phyloP scores from a whole-genome alignment of 2,329 filamentous ascomycete species.

The Paracamarosporium sp. region DNA sequence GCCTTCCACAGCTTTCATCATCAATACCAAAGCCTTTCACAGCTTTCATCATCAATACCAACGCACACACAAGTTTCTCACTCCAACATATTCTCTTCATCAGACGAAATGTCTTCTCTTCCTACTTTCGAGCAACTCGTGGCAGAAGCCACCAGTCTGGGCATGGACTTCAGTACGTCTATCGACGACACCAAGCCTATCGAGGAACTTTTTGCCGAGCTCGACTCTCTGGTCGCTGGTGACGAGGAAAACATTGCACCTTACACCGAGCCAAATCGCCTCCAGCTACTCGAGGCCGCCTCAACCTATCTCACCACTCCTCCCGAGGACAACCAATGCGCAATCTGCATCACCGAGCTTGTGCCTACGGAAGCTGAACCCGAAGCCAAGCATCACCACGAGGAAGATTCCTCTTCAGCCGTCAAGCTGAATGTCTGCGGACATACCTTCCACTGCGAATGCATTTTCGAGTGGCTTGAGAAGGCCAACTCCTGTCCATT shows the following conservation, averaged over 20 bases:
- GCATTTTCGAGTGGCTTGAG: neutral
- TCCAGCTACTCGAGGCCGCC: neutral
- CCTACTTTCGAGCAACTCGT: neutral
- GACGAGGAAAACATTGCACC: neutral
- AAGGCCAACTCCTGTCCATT: neutral
- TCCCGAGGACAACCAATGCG: neutral
- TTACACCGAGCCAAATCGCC: neutral
- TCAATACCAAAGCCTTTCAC: too few relatives aligned
- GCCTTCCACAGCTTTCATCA: too few relatives aligned
- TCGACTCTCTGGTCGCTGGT: neutral
- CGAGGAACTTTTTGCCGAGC: neutral
- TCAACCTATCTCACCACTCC: neutral
- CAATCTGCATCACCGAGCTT: neutral
- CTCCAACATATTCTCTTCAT: neutral
- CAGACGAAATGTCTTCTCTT: neutral
- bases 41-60: too few relatives aligned
- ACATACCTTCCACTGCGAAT: neutral
- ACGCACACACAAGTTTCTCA: too few relatives aligned
- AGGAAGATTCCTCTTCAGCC: neutral
- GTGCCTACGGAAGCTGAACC: neutral
- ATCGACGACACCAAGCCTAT: neutral
- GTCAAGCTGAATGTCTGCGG: neutral
- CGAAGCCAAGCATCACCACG: neutral
- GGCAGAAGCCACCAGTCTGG: neutral
- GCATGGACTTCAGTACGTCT: neutral